Conservation (phyloP, 805 yeast genomes). For the Yarrowia sp. region DNA sequence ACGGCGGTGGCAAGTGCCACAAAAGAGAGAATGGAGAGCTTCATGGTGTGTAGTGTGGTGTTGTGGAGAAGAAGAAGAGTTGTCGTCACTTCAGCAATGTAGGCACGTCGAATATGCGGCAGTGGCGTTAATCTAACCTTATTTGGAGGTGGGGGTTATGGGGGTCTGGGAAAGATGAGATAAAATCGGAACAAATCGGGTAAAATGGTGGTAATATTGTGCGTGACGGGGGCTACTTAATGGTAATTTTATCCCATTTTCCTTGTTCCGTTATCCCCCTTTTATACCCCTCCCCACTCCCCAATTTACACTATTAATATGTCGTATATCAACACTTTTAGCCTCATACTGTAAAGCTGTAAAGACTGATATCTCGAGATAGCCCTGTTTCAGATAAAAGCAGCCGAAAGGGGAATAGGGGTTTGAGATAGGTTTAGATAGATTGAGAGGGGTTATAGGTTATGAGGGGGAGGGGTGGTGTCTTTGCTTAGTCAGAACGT, state of each 20-base stretch:
- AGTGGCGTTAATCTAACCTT: slow-evolving; percentile 11
- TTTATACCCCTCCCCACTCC: neutral
- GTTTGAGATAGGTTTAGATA: too few relatives aligned
- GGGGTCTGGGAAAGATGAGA: neutral
- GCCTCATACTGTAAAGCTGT: too few relatives aligned
- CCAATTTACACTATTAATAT: too few relatives aligned
- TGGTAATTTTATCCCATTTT: too few relatives aligned
- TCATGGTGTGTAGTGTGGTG: neutral
- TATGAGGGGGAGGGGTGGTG: too few relatives aligned
- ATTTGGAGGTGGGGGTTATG: neutral
- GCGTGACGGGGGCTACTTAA: too few relatives aligned
- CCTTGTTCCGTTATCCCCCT: neutral
- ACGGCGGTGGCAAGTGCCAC: neutral
- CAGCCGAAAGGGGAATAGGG: too few relatives aligned
- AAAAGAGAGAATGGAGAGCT: neutral
- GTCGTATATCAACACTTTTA: too few relatives aligned
- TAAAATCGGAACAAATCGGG: neutral
- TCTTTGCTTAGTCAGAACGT: too few relatives aligned
- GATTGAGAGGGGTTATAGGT: too few relatives aligned
- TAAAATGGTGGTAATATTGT: neutral
- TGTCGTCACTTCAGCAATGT: neutral
- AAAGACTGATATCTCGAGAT: too few relatives aligned
- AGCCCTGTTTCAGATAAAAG: too few relatives aligned
- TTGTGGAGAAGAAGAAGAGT: neutral
- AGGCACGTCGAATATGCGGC: slow-evolving; percentile 4